Evolutionary conservation across 208 protist species (phyloP), one percentile per base, ranked within the genome.

Genomic region (Crithidia brevicula): DNA sequence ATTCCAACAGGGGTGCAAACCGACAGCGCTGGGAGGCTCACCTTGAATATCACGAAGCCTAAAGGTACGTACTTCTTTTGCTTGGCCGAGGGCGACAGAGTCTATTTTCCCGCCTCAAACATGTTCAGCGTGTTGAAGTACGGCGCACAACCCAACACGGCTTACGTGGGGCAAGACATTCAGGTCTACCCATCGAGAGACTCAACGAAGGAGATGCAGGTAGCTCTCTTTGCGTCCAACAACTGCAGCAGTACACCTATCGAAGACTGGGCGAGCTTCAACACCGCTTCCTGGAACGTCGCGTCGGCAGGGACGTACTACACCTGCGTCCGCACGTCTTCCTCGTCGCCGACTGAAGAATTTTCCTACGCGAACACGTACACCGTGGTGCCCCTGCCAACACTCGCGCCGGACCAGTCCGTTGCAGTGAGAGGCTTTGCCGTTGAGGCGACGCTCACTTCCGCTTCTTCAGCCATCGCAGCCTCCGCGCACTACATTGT

Each of bases 301-400:
- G 2, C 28, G 16, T 6, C 20, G 4, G n/a, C 45, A 13, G 58
- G 45, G 9, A 64, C 58, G 8, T 64, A 64, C 43, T 52, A 64
- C 45, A 45, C 58, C n/a, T 64, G 58, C n/a, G 58, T 64, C 16
- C 58, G 58, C 58, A 8, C 42, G n/a, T 64, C 40, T 18, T 20
- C 28, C 5, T 20, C 42, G 0, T 28, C 58, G 20, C 6, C n/a
- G 31, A 30, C 45, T 9, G 25, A 51, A 18, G 43, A 2, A 3
- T 64, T 53, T 45, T 7, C 6, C 28, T 64, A 30, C 13, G 58
- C 58, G 31, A 52, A 52, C 58, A 38, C 43, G 4, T 51, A 28
- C 22, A 1, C 6, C 4, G 58, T 64, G 23, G 30, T 40, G 3
- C 22, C 30, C 23, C 18, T 8, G 13, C 58, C 40, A 5, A 30